phyloP scores from a whole-genome alignment of 2,329 filamentous ascomycete genomes.

The Pyrenochaeta sp. region DNA sequence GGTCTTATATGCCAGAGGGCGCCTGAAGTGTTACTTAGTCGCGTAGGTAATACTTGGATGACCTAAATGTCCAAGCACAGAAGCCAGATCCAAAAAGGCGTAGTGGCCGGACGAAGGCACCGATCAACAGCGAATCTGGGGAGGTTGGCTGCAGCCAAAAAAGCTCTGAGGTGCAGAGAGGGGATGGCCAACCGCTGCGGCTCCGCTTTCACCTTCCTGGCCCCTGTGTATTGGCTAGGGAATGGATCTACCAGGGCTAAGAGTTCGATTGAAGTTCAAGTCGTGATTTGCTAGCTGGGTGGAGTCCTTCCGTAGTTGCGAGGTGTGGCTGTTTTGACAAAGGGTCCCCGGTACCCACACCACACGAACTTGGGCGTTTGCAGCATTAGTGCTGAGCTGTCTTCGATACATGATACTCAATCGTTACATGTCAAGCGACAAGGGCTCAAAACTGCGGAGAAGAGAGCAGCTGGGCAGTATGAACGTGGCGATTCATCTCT shows the following conservation, averaged over 20 bases:
- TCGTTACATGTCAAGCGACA: not conserved
- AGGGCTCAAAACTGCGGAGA: too few relatives aligned
- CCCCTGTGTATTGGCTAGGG: conserved; percentile 21
- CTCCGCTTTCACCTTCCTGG: conserved; percentile 25
- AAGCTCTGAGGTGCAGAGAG: conserved; percentile 11
- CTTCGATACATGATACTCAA: not conserved
- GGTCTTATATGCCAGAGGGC: conserved; percentile 19
- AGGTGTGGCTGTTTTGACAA: conserved; percentile 15
- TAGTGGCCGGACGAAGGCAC: conserved; percentile 32
- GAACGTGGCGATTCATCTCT: too few relatives aligned
- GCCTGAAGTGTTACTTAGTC: conserved; percentile 6
- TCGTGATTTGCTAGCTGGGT: conserved; percentile 12
- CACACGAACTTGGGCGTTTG: conserved; percentile 3
- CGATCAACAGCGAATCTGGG: conserved; percentile 22
- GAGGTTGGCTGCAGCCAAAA: conserved; percentile 21
- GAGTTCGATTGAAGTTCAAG: conserved; percentile 5
- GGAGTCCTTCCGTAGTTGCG: conserved; percentile 20
- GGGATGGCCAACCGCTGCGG: conserved; percentile 31
- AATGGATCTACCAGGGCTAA: conserved; percentile 18
- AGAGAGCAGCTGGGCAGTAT: too few relatives aligned
- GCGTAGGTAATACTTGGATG: conserved; percentile 12
- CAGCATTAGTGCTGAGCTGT: conserved; percentile 2
- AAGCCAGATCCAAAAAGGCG: conserved; percentile 17
- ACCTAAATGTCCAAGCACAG: conserved; percentile 22
- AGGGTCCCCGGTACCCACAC: not conserved